Evolutionary conservation across 1,284 basidiomycete species (phyloP), one percentile per base, ranked within the genome.

Genomic region (Vanrija humicola): DNA sequence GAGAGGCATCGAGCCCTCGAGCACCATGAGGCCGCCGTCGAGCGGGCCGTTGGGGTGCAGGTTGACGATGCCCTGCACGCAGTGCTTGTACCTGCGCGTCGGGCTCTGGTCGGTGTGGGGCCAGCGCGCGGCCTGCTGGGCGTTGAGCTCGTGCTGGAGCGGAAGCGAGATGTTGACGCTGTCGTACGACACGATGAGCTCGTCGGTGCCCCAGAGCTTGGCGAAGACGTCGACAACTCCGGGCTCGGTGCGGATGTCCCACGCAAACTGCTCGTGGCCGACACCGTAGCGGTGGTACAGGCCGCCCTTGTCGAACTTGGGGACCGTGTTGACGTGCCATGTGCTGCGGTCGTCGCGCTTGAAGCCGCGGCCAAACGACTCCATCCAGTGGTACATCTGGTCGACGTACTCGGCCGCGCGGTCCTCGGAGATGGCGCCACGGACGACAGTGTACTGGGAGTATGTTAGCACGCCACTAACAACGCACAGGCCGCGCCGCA

Each of bases 11-110:
- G 68, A 70, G 12, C 73, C 73, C 45, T 71, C 67, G 55, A 77
- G 69, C 42, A 79, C 71, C 66, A 77, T 72, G 14, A 79, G 67
- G 12, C 77, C 77, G 38, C 78, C 78, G 47, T 79, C 78, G 39
- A 73, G 55, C 1, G 72, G 71, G 5, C 77, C 78, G 60, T 78
- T 77, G 28, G 68, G 43, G 57, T 62, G 52, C 21, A 77, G 64
- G 58, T 79, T 77, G 46, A 73, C 66, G 52, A 78, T 75, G 23
- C 78, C 78, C 55, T 79, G 77, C 6, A 77, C 64, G 56, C 76
- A 77, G 61, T 77, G 67, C 55, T 73, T 71, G 43, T 64, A 67
- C 5, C 65, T 64, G 42, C 74, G 64, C 40, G 60, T 51, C 16
- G 76, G 73, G 48, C 68, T 70, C 60, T 77, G 75, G 56, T 75